Conservation (phyloP, 2,329 filamentous ascomycete species). For the Alternaria dauci region DNA sequence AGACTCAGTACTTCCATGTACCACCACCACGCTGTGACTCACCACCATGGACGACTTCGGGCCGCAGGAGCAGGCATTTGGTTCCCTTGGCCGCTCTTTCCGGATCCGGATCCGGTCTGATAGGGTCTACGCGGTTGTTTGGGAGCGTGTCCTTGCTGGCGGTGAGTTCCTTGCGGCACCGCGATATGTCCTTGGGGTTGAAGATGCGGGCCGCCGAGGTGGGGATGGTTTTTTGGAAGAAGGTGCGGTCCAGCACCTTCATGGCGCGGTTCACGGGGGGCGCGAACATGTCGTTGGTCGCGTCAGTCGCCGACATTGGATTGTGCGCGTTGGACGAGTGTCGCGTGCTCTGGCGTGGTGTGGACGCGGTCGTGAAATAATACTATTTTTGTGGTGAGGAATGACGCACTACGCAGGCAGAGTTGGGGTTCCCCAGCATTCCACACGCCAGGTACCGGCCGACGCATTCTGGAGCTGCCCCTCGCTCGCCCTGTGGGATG, state of each 20-base stretch:
- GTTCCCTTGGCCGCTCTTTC: slow-evolving; percentile 58
- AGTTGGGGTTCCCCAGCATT: slow-evolving; percentile 5
- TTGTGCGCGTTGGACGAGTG: slow-evolving; percentile 20
- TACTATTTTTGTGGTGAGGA: slow-evolving; percentile 6
- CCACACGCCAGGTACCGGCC: slow-evolving; percentile 6
- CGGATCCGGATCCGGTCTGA: slow-evolving; percentile 68
- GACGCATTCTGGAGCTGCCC: background rate
- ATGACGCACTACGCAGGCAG: slow-evolving; percentile 12
- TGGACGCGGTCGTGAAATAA: slow-evolving; percentile 6
- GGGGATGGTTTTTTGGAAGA: slow-evolving; percentile 80
- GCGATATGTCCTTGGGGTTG: slow-evolving; percentile 77
- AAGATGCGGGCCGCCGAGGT: slow-evolving; percentile 80
- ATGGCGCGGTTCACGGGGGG: slow-evolving; percentile 83
- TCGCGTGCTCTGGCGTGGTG: background rate
- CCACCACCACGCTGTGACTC: slow-evolving; percentile 24
- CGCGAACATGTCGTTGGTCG: slow-evolving; percentile 67
- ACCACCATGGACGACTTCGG: slow-evolving; percentile 53
- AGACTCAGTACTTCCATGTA: slow-evolving; percentile 42
- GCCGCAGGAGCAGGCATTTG: slow-evolving; percentile 58
- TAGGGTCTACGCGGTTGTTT: slow-evolving; percentile 68
- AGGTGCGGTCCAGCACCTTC: slow-evolving; percentile 79
- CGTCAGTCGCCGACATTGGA: slow-evolving; percentile 41
- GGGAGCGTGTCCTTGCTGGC: slow-evolving; percentile 71
- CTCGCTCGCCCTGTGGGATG: slow-evolving; percentile 1
- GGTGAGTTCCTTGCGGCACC: slow-evolving; percentile 71